Percentiles rank a stretch among this genome's conserved stretches.
phyloP scores from a whole-genome alignment of 345 rosid species.

The Orychophragmus violaceus region DNA sequence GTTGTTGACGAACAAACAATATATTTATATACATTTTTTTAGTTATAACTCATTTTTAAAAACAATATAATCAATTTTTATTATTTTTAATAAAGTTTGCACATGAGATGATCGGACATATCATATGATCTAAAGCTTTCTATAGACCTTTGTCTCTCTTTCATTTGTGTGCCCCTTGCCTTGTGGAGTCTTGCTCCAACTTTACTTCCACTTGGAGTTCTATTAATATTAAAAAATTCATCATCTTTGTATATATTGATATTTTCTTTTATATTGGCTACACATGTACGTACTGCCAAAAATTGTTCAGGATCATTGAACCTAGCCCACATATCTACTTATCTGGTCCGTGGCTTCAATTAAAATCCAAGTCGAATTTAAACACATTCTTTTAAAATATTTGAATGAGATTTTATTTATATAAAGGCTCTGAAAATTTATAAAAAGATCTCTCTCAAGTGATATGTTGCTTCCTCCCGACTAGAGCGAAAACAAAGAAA shows the following conservation, averaged over 20 bases:
- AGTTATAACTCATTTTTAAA: background rate
- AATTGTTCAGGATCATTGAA: constrained; percentile 13
- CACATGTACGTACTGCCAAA: constrained; percentile 26
- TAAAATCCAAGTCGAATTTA: no score
- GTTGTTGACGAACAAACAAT: no score
- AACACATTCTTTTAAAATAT: background rate
- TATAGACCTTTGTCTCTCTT: constrained; percentile 28
- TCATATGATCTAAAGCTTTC: constrained; percentile 30
- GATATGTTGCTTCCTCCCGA: no score
- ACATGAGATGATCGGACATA: constrained; percentile 37
- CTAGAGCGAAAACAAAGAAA: no score
- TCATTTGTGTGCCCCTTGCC: constrained; percentile 15
- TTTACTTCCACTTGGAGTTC: constrained; percentile 21
- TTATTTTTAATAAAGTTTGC: background rate
- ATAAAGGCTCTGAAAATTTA: no score
- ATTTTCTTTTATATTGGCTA: background rate
- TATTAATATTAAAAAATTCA: background rate
- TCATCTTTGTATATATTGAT: background rate
- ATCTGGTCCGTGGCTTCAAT: background rate
- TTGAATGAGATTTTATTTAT: background rate
- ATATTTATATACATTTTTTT: no score
- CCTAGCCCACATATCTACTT: constrained; percentile 3
- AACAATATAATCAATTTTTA: background rate
- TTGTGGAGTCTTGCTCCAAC: constrained; percentile 15
- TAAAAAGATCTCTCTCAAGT: no score